Evolutionary conservation across 1,139 yeast genomes (phyloP).

Genomic region (Wickerhamiella infanticola): DNA sequence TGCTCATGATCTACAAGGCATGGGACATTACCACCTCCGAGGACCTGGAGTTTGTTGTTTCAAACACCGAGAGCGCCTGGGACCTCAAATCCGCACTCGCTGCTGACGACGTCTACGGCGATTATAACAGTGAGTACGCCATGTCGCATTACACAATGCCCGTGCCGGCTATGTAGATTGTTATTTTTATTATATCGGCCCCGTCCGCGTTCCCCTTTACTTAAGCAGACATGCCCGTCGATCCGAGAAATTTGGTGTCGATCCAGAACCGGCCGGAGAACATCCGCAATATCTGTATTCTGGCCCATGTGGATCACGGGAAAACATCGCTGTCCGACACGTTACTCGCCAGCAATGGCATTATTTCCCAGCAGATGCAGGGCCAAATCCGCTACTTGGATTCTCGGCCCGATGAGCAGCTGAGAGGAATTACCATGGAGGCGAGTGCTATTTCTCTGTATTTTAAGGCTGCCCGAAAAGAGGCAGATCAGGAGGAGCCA

Average conservation of each 20-base stretch:
- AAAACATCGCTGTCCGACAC: constrained; percentile 92
- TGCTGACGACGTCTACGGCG: constrained; percentile 16
- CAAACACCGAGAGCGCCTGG: constrained; percentile 32
- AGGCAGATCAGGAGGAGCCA: constrained; percentile 12
- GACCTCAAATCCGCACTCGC: constrained; percentile 32
- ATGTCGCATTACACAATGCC: constrained; percentile 12
- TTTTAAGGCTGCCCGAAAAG: constrained; percentile 30
- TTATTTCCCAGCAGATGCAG: constrained; percentile 86
- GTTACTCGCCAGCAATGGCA: constrained; percentile 85
- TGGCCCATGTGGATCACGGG: constrained; percentile 98
- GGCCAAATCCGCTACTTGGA: constrained; percentile 90
- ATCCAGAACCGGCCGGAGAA: constrained; percentile 54
- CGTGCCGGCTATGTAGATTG: not conserved
- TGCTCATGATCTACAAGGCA: constrained; percentile 90
- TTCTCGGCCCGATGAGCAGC: constrained; percentile 89
- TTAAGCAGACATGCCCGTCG: constrained; percentile 11
- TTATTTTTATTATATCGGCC: no score
- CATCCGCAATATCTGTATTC: constrained; percentile 80
- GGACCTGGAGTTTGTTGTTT: constrained; percentile 82
- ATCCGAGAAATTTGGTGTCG: constrained; percentile 10
- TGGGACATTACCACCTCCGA: constrained; percentile 97
- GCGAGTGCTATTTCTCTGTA: constrained; percentile 85
- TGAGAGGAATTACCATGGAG: constrained; percentile 96
- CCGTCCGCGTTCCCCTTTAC: no score
- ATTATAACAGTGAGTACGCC: constrained; percentile 12